These are phyloP conservation scores for Cucumis cinereus DNA, from an alignment of 306 rosid species.

Conservation along the genomic window DNA sequence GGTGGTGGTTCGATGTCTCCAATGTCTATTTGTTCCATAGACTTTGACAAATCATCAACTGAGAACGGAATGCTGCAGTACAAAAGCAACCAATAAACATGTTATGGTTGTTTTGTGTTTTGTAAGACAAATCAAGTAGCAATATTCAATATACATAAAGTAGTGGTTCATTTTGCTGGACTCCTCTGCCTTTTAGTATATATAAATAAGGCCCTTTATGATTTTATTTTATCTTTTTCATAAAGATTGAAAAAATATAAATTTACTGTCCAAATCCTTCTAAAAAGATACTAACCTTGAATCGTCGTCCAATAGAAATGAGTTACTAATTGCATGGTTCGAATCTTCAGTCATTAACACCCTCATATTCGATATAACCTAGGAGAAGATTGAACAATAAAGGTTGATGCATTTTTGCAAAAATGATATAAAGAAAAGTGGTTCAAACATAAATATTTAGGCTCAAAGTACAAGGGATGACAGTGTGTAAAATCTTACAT, in stretches of 20 bases:
- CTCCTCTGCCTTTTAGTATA: not conserved
- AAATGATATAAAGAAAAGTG: not conserved
- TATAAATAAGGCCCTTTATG: not conserved
- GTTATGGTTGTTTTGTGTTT: not conserved
- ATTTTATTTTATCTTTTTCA: not conserved
- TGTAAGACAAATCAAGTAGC: not conserved
- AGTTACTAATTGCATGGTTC: conserved; percentile 81
- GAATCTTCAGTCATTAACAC: conserved; percentile 93
- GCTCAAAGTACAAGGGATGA: not conserved
- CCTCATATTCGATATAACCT: conserved; percentile 93
- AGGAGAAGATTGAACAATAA: not conserved
- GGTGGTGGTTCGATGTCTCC: conserved; percentile 96
- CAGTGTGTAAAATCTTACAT: conserved; percentile 38
- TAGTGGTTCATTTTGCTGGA: not conserved
- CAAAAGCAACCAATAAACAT: conserved; percentile 1
- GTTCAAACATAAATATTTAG: not conserved
- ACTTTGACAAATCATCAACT: conserved; percentile 97
- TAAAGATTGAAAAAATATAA: not conserved
- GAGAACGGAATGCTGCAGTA: conserved; percentile 88
- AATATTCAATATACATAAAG: not conserved
- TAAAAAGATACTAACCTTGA: conserved; percentile 47
- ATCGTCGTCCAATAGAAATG: conserved; percentile 94
- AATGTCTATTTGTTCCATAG: conserved; percentile 81
- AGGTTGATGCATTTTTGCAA: not conserved
- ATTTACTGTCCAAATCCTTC: not conserved